These are phyloP conservation scores for Phylloporus sp. DNA, from an alignment of 768 basidiomycete genomes.

Conservation along the genomic window DNA sequence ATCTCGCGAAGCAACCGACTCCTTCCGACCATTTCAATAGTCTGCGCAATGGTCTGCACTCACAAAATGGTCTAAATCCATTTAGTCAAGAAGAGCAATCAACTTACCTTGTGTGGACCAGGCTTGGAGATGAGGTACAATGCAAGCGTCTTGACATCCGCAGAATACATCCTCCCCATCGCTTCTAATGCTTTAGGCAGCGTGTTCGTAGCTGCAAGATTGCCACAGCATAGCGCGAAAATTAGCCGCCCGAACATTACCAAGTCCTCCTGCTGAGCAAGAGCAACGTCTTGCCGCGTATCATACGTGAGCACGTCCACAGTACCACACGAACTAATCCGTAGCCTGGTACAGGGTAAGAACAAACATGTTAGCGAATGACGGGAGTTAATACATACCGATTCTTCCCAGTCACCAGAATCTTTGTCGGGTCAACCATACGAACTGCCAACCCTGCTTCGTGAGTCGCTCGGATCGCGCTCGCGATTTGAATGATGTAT, in stretches of 20 bases:
- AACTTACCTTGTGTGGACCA: conserved; percentile 52
- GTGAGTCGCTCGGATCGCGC: conserved; percentile 83
- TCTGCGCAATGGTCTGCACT: conserved; percentile 65
- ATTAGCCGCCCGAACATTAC: conserved; percentile 81
- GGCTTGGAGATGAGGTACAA: conserved; percentile 75
- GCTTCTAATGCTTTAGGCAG: conserved; percentile 70
- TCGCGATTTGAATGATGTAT: conserved; percentile 85
- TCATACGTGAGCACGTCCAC: conserved; percentile 83
- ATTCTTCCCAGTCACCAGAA: conserved; percentile 86
- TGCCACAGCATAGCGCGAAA: conserved; percentile 72
- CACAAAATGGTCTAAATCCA: background rate
- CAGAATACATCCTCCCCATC: conserved; percentile 67
- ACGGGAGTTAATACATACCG: conserved; percentile 40
- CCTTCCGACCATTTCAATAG: conserved; percentile 74
- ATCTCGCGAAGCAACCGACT: conserved; percentile 66
- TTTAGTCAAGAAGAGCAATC: background rate
- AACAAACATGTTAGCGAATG: background rate
- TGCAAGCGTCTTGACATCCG: conserved; percentile 77
- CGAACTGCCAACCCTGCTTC: conserved; percentile 74
- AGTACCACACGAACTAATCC: conserved; percentile 83
- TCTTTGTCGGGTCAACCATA: conserved; percentile 80
- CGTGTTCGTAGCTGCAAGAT: conserved; percentile 50
- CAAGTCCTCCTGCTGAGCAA: conserved; percentile 85
- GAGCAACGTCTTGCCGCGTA: conserved; percentile 50
- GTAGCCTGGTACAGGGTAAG: conserved; percentile 45